Evolutionary conservation across 1,139 yeast species (phyloP), one percentile per base, ranked within the genome.

Genomic region (Pneumocystis carinii): DNA sequence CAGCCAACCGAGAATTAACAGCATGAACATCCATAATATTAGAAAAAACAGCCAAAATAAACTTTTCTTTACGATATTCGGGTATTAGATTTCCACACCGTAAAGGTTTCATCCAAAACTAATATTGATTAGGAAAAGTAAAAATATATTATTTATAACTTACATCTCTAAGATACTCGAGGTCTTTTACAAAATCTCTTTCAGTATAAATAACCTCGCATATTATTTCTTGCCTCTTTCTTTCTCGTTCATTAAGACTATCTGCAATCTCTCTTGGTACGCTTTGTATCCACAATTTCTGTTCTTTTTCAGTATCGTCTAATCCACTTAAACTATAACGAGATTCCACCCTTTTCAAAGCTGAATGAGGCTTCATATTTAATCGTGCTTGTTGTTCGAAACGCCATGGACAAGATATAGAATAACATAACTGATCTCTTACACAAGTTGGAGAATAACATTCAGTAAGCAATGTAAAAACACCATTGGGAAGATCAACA

Each of bases 401-500:
- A 68, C 98, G 81, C 69, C 97, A 81, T 12, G 98, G 98, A 75
- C 98, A 92, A n/a, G 97, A 95, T 69, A 92, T 90, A 63, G 96
- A 87, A 74, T 92, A 92, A 75, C 98, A 92, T 59, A 92, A 77
- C 48, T 83, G 79, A 71, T 89, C 95, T 64, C 95, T 78, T 3
- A 96, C 86, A 76, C 98, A 92, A 0, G 98, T 92, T 42, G 98
- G 96, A 0, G 97, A 90, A 72, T 92, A 92, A 75, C 98, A 92
- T 70, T 90, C 96, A 0, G 97, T 88, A 67, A 92, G 77, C 60
- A 92, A 77, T 0, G 96, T 90, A 72, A 92, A 94, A 4, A 92
- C 96, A 69, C 98, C 98, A 73, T 88, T 88, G 14, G 48, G 68
- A 64, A 38, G 66, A 29, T 63, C 63, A 14, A 38, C 64, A 17